Evolutionary conservation across 139 green algal genomes (phyloP), one percentile per base, ranked within the genome.

Genomic region (Chlorella vulgaris): DNA sequence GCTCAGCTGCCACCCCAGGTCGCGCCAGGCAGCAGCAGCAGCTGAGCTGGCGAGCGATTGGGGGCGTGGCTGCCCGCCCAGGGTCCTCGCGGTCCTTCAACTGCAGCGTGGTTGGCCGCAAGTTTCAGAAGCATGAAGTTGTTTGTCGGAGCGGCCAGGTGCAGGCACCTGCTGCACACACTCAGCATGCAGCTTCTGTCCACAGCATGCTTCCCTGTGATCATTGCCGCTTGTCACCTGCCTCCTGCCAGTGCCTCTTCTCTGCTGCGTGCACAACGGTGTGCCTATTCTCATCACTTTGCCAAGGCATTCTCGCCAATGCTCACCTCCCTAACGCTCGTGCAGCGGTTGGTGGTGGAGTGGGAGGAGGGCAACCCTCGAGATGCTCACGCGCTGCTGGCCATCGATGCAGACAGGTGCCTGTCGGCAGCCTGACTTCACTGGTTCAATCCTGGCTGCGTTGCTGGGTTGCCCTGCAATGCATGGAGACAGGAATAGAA

Each of bases 311-410:
- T 36, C 15, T 2, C 3, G n/a, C 7, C 2, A 7, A 51, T 62
- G 42, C 5, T 4, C 5, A 3, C 43, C 24, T 39, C 68, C 31
- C 29, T n/a, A n/a, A 19, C 7, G 26, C 7, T 22, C 1, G 6
- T 22, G 36, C 53, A 76, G 74, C 19, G 43, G 39, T 29, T 82
- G 53, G 60, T 29, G 5, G 33, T 86, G 31, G 51, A 76, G 55
- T 42, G 19, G 8, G 81, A 86, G 55, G 66, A 35, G 0, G 50
- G 73, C 65, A 85, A 87, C 74, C 83, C 68, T 2, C 62, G 83
- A 0, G 83, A 85, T 50, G 22, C 51, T n/a, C 74, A 88, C 28
- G 84, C 88, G 0, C 69, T 91, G 39, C 58, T 86, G 43, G 88
- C 86, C 22, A 35, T 86, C 10, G 43, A 50, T n/a, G 21, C 26